Evolutionary conservation across 768 basidiomycete species (phyloP), one percentile per base, ranked within the genome.

Genomic region (Pleurotus sapidus): DNA sequence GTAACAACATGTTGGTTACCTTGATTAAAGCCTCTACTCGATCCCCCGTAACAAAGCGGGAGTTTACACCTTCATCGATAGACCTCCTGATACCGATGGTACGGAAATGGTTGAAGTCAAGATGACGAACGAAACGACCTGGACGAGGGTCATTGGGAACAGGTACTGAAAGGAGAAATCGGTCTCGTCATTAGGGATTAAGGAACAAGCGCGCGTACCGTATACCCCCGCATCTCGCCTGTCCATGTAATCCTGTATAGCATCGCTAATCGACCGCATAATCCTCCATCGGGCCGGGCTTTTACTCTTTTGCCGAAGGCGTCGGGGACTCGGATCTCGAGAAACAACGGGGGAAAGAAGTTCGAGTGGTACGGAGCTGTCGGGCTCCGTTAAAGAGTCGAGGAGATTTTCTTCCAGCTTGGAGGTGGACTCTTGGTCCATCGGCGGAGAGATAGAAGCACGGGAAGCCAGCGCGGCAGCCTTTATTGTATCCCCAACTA

Each of bases 41-140:
- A 56, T 90, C 88, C 0, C 90, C 89, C 1, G 96, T 99, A 38
- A 99, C 95, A 65, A 96, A 99, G 8, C 94, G 89, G 63, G 90
- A 89, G 55, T 84, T 87, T 12, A 92, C 84, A 40, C 93, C 89
- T 70, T 97, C 94, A 27, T 92, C 93, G 2, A 97, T 84, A 3
- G 91, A 92, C 17, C 97, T 87, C 49, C 93, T 84, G 86, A 98
- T 95, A 0, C 96, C 96, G 56, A 96, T 94, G 23, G 97, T 96
- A 24, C 95, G 86, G 77, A 99, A 99, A 68, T 96, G 94, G 64
- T 93, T 95, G 67, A 99, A 99, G 67, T 93, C 93, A 12, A 99
- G 74, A 70, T 93, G 89, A 39, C 84, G 87, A 37, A 97, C 87
- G 66, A 89, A 90, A 59, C 90, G 83, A 53, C 90, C 88, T 27